A percentile compares a stretch with the other conserved stretches of the same genome.
Evolutionary conservation across 2,329 filamentous ascomycete genomes (phyloP).

Genomic region (Ciborinia camelliae): DNA sequence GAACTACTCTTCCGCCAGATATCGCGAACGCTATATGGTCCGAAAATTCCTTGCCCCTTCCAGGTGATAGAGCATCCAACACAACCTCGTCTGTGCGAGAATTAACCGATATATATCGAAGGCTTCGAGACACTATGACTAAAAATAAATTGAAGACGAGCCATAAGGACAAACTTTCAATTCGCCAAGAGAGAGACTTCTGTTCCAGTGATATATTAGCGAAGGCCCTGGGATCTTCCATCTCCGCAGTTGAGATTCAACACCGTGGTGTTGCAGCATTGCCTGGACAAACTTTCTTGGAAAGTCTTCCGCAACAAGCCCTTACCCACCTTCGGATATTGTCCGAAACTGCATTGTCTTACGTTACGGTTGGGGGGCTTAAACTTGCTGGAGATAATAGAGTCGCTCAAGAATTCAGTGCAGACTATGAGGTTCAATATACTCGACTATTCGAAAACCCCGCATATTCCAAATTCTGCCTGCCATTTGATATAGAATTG

Average conservation of each 20-base stretch:
- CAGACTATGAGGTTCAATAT: conserved; percentile 68
- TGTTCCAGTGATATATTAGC: conserved; percentile 58
- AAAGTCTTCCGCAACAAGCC: conserved; percentile 78
- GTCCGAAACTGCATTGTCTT: conserved; percentile 83
- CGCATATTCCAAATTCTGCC: conserved; percentile 17
- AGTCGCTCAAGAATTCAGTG: conserved; percentile 63
- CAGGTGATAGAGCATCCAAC: conserved; percentile 41
- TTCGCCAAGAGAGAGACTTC: conserved; percentile 41
- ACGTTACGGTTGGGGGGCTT: conserved; percentile 72
- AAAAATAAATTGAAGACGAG: conserved; percentile 50
- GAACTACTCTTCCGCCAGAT: conserved; percentile 32
- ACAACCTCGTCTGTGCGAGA: conserved; percentile 46
- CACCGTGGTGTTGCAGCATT: conserved; percentile 79
- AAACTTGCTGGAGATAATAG: conserved; percentile 56
- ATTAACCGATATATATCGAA: conserved; percentile 57
- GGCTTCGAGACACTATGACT: conserved; percentile 56
- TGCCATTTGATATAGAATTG: background rate
- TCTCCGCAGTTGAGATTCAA: conserved; percentile 85
- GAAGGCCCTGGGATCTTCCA: conserved; percentile 73
- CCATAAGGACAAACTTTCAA: background rate
- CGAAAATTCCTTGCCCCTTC: conserved; percentile 39
- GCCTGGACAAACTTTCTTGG: conserved; percentile 70
- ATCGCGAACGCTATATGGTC: conserved; percentile 29
- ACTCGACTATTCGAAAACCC: conserved; percentile 61
- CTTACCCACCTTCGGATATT: conserved; percentile 85